These are phyloP conservation scores for Podaxis sp. DNA, from an alignment of 768 basidiomycete species.

Conservation along the genomic window DNA sequence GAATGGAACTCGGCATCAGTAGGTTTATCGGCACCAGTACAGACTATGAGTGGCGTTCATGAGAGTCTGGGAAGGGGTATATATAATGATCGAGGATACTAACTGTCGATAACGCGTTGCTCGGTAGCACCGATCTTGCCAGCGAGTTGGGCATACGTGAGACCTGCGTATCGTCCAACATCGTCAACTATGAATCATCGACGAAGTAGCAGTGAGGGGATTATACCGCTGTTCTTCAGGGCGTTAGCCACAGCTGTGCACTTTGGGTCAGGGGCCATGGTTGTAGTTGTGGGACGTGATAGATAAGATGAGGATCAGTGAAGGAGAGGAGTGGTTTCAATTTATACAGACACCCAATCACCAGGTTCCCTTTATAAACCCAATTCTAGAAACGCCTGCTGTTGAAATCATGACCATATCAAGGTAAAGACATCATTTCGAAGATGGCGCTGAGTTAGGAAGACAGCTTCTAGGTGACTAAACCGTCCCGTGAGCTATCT, in stretches of 20 bases:
- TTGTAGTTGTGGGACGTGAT: conserved; percentile 16
- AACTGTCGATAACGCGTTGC: conserved; percentile 56
- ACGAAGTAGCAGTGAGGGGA: neutral
- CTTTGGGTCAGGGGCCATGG: conserved; percentile 52
- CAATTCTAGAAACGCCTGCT: neutral
- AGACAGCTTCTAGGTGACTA: neutral
- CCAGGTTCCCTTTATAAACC: neutral
- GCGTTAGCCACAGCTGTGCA: conserved; percentile 61
- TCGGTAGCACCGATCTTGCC: conserved; percentile 37
- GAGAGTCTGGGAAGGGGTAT: neutral
- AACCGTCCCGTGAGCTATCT: neutral
- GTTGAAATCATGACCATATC: neutral
- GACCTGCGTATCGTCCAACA: conserved; percentile 33
- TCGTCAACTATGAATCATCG: neutral
- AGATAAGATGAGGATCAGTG: conserved; percentile 4
- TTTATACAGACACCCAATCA: neutral
- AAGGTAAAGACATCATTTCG: conserved; percentile 1
- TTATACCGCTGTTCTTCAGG: conserved; percentile 44
- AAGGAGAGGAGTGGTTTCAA: neutral
- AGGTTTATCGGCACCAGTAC: conserved; percentile 41
- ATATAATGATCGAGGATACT: conserved; percentile 20
- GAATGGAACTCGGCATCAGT: conserved; percentile 48
- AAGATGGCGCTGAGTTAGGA: conserved; percentile 7
- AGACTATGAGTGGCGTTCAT: conserved; percentile 37
- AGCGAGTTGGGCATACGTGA: conserved; percentile 52